Conservation (phyloP, 2,329 filamentous ascomycete species). For the Paracorniculantispora psalliotae region DNA sequence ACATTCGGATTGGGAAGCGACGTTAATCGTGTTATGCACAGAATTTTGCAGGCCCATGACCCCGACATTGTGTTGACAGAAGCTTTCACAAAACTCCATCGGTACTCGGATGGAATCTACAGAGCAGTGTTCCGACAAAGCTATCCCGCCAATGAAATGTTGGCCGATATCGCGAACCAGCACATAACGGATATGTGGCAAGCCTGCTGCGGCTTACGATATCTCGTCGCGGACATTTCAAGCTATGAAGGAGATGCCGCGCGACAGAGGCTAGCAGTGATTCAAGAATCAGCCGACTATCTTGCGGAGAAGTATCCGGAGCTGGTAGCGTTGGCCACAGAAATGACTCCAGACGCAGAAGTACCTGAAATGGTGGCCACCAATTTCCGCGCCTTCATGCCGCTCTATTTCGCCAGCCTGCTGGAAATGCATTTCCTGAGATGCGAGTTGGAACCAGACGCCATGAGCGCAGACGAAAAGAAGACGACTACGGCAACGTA, state of each 20-base stretch:
- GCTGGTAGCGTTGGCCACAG: slow-evolving; percentile 23
- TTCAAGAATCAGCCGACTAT: slow-evolving; percentile 20
- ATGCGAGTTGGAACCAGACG: slow-evolving; percentile 9
- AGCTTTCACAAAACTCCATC: slow-evolving; percentile 27
- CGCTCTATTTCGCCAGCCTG: slow-evolving; percentile 30
- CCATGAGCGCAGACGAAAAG: neutral
- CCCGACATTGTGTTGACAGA: slow-evolving; percentile 14
- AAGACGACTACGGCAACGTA: neutral
- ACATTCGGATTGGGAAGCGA: slow-evolving; percentile 30
- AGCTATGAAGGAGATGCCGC: slow-evolving; percentile 20
- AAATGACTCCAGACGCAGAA: slow-evolving; percentile 21
- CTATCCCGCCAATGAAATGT: slow-evolving; percentile 30
- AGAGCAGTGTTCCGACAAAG: slow-evolving; percentile 29
- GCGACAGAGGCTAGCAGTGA: slow-evolving; percentile 16
- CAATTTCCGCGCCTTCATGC: slow-evolving; percentile 31
- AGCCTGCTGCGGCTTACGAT: slow-evolving; percentile 26
- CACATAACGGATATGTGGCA: slow-evolving; percentile 28
- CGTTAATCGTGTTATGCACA: slow-evolving; percentile 25
- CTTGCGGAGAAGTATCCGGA: slow-evolving; percentile 22
- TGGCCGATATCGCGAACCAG: slow-evolving; percentile 32
- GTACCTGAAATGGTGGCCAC: slow-evolving; percentile 26
- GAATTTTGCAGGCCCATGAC: slow-evolving; percentile 3
- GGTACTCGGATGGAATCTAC: slow-evolving; percentile 30
- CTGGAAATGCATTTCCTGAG: slow-evolving; percentile 22
- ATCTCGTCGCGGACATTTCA: slow-evolving; percentile 27